Percentiles rank a stretch among this genome's conserved stretches.
These are phyloP conservation scores for Peronosclerospora sorghi DNA, from an alignment of 352 stramenopile genomes.

Conservation along the genomic window DNA sequence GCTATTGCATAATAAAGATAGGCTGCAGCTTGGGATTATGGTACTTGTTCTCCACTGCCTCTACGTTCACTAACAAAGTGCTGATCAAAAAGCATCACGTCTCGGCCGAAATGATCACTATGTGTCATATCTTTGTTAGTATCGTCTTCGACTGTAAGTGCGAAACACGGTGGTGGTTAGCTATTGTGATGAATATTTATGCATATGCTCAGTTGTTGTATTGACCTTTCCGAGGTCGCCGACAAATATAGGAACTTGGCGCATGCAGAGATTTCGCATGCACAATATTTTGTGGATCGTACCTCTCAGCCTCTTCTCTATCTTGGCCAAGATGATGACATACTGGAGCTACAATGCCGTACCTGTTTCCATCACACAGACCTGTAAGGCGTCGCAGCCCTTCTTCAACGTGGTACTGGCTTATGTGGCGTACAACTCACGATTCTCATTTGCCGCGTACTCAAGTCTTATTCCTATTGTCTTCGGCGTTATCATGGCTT, in stretches of 20 bases:
- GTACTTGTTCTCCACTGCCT: conserved; percentile 72
- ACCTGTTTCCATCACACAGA: conserved; percentile 75
- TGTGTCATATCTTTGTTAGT: conserved; percentile 75
- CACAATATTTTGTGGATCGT: conserved; percentile 65
- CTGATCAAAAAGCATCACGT: conserved; percentile 83
- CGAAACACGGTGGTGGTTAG: not conserved
- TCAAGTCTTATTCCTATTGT: conserved; percentile 75
- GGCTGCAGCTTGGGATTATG: conserved; percentile 36
- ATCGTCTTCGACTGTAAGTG: conserved; percentile 61
- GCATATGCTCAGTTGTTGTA: conserved; percentile 34
- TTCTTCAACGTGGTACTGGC: conserved; percentile 82
- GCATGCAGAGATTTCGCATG: conserved; percentile 50
- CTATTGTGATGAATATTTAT: not conserved
- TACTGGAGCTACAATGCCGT: conserved; percentile 86
- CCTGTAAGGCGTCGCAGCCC: conserved; percentile 79
- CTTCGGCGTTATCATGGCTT: conserved; percentile 68
- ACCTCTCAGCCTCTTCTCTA: conserved; percentile 67
- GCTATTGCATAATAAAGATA: too few relatives aligned
- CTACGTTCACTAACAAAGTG: conserved; percentile 81
- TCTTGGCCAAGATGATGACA: conserved; percentile 73
- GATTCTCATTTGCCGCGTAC: conserved; percentile 64
- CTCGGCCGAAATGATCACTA: conserved; percentile 76
- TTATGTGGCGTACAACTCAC: conserved; percentile 60
- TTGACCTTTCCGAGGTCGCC: conserved; percentile 51
- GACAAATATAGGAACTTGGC: conserved; percentile 33